Base-by-base conservation (phyloP, 306 rosid genomes). In the Rubus idaeus region DNA sequence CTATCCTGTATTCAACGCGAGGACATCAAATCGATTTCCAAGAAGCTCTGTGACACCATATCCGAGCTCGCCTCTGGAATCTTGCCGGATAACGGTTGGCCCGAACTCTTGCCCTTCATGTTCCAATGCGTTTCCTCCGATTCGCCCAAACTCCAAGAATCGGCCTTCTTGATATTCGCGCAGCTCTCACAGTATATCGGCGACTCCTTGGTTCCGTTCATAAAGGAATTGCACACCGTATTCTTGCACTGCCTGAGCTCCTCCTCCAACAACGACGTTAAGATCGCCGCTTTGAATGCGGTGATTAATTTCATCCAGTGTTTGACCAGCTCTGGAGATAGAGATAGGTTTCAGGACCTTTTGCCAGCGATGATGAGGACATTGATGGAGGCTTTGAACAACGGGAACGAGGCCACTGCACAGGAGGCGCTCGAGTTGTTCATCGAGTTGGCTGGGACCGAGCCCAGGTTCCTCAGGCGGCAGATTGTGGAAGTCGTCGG, bases 21-120 rank as follows among this genome's bases (percentile, higher is more conserved):
- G 65, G 90, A 90, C 2, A 11, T 81, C 18, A 95, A 95, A 81
- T 89, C 98, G 0, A 92, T 92, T 3, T 86, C 96, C 0, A 95
- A 92, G 84, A 95, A 95, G 70, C 83, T 95, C 3, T 92, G 97
- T 52, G 98, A 95, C 56, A 95, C 98, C 16, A 87, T 95, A 20
- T 95, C 98, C 1, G 97, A 92, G 76, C 98, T 95, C n/a, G 98
- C 98, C 18, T 88, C 97, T 0, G 96, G 97, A 5, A 95, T 95
- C 55, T 30, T 95, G 8, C 97, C 98, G 0, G 98, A 92, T 2
- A 90, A 90, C 61, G 93, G 70, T 0, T 95, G 98, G 98, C 97
- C 98, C 0, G 98, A 95, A 65, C 82, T 92, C 35, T 70, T 95
- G 20, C 98, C 98, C 3, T 92, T 90, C 50, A 95, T 95, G 93